Evolutionary conservation across 139 green algal species (phyloP), one percentile per base, ranked within the genome.

Genomic region (Ulvella scutata): DNA sequence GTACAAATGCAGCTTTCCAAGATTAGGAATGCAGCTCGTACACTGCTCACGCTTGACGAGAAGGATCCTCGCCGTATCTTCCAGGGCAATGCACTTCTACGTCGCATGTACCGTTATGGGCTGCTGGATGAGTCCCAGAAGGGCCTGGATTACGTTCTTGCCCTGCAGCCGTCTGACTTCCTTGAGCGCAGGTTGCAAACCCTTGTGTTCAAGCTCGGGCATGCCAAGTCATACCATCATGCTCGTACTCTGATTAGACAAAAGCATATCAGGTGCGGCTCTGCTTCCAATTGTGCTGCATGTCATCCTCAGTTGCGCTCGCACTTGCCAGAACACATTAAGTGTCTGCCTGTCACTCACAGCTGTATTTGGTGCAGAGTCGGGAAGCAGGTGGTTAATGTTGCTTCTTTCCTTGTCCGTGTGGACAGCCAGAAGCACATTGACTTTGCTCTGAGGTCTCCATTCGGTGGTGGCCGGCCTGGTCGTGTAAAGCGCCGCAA

Each of bases 351-450:
- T n/a, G n/a, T n/a, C n/a, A n/a, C n/a, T n/a, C n/a, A n/a, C n/a
- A n/a, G n/a, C 43, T 13, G 61, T 72, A 4, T 13, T 21, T 34
- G n/a, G 37, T 80, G 37, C 82, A 91, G 90, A 39, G 95, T 99
- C n/a, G 95, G 95, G 82, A 99, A 99, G 92, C 95, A 99, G 86
- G 93, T 99, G 73, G 95, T 99, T 23, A 96, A 99, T 84, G 89
- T 99, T 75, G 89, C 95, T 43, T 97, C 89, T 40, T 99, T 99
- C 90, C 84, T 98, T 78, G 95, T 99, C 73, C 88, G 93, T 61
- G 85, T 98, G 26, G 95, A 99, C 84, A 94, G 87, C 85, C 93
- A 99, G 91, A 99, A 98, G 92, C 95, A 99, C 89, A 97, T 99
- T 80, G 95, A 99, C 92, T 99, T 99, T 80, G 85, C 92, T 17